Percentiles rank a stretch among this genome's conserved stretches.
Evolutionary conservation across 345 rosid species (phyloP).

Genomic region (Noccaea bulbosa): DNA sequence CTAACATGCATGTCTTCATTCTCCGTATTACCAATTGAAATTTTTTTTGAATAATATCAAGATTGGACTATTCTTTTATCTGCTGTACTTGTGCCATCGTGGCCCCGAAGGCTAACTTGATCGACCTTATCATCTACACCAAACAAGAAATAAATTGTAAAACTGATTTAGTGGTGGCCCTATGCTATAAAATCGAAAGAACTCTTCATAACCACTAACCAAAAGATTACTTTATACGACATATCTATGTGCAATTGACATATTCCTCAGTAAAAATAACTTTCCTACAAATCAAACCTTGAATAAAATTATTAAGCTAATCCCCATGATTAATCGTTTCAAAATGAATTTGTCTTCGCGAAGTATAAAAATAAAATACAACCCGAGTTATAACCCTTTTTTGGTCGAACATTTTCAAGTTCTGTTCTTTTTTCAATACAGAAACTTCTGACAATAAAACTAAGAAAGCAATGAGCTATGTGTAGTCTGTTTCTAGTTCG

Average conservation of each 20-base stretch:
- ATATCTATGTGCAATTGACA: constrained; percentile 4
- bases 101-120: constrained; percentile 31
- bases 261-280: not conserved
- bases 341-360: not conserved
- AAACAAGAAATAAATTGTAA: constrained; percentile 15
- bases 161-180: constrained; percentile 33
- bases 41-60: not conserved
- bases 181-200: constrained; percentile 19
- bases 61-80: constrained; percentile 10
- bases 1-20: not conserved
- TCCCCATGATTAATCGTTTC: not conserved
- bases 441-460: not conserved
- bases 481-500: constrained; percentile 19
- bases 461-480: constrained; percentile 3
- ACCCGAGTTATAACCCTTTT: not conserved
- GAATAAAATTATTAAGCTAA: not conserved
- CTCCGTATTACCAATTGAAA: constrained; percentile 13
- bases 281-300: not conserved
- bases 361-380: not conserved
- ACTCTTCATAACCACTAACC: constrained; percentile 7
- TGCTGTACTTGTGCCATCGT: constrained; percentile 13
- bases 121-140: constrained; percentile 34
- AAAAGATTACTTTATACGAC: not conserved
- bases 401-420: not conserved
- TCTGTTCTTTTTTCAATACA: not conserved